phyloP scores from a whole-genome alignment of 345 rosid species.

The Luvunga scandens region DNA sequence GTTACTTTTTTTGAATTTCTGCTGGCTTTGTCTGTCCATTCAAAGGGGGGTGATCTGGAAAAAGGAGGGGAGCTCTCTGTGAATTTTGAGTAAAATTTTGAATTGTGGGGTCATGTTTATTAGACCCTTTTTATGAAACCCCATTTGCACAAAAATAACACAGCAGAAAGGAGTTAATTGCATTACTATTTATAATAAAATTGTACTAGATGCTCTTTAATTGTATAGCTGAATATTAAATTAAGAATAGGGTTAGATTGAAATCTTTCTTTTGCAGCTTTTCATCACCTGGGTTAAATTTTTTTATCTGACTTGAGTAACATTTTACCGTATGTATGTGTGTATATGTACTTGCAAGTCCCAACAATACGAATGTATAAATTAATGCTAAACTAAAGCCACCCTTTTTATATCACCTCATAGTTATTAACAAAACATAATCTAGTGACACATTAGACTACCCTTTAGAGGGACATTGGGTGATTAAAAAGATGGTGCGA shows the following conservation, averaged over 20 bases:
- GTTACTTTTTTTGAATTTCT: slow-evolving; percentile 48
- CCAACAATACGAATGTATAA: slow-evolving; percentile 21
- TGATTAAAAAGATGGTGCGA: slow-evolving; percentile 33
- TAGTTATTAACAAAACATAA: slow-evolving; percentile 19
- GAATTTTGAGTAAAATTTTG: slow-evolving; percentile 17
- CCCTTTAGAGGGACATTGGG: slow-evolving; percentile 25
- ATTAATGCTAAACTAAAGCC: slow-evolving; percentile 24
- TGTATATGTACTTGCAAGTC: slow-evolving; percentile 22
- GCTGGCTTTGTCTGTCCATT: slow-evolving; percentile 48
- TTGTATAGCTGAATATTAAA: not conserved
- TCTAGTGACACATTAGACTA: slow-evolving; percentile 17
- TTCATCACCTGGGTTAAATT: slow-evolving; percentile 32
- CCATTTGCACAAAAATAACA: slow-evolving; percentile 12
- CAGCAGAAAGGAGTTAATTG: slow-evolving; percentile 2
- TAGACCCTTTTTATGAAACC: not conserved
- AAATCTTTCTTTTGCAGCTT: slow-evolving; percentile 53
- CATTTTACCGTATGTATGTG: slow-evolving; percentile 16
- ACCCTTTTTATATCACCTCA: slow-evolving; percentile 12
- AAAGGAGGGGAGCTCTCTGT: slow-evolving; percentile 16
- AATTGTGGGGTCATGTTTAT: slow-evolving; percentile 26
- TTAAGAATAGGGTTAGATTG: slow-evolving; percentile 23
- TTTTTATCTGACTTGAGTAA: slow-evolving; percentile 17
- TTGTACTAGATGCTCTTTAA: not conserved
- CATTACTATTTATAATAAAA: not conserved
- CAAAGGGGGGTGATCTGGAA: slow-evolving; percentile 37